These are phyloP conservation scores for Caryopteris hybrid DNA, from an alignment of 305 asterid genomes.

Conservation along the genomic window DNA sequence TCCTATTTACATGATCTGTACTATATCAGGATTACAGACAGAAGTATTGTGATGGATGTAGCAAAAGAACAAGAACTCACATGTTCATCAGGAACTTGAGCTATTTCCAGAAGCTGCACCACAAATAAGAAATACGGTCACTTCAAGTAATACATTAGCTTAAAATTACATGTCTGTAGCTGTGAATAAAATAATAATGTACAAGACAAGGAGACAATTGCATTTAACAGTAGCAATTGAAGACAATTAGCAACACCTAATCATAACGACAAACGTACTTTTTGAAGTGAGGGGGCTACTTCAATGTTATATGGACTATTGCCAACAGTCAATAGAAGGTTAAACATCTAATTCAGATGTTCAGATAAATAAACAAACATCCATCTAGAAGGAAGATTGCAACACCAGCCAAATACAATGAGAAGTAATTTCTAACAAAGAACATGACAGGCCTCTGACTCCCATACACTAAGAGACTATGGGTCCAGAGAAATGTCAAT, in stretches of 20 bases:
- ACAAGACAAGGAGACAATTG: not conserved
- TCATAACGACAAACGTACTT: not conserved
- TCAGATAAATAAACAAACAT: not conserved
- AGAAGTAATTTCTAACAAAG: not conserved
- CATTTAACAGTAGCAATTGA: not conserved
- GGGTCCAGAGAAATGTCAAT: not conserved
- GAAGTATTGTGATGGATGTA: not conserved
- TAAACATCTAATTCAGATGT: not conserved
- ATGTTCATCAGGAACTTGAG: conserved; percentile 88
- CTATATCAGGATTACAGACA: not conserved
- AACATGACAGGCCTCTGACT: conserved; percentile 5
- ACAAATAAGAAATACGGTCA: conserved; percentile 19
- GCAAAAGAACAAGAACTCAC: conserved; percentile 41
- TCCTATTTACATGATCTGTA: not conserved
- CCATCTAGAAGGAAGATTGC: not conserved
- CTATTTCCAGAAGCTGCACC: conserved; percentile 89
- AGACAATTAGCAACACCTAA: not conserved
- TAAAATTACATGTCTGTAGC: not conserved
- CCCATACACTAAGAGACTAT: not conserved
- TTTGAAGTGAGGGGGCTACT: not conserved
- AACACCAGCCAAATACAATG: conserved; percentile 5
- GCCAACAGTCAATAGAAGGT: not conserved
- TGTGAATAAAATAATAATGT: not conserved
- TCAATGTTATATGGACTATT: not conserved
- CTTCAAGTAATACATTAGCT: conserved; percentile 2